Evolutionary conservation across 2,329 filamentous ascomycete species (phyloP).

Genomic region (Diaporthe eres): DNA sequence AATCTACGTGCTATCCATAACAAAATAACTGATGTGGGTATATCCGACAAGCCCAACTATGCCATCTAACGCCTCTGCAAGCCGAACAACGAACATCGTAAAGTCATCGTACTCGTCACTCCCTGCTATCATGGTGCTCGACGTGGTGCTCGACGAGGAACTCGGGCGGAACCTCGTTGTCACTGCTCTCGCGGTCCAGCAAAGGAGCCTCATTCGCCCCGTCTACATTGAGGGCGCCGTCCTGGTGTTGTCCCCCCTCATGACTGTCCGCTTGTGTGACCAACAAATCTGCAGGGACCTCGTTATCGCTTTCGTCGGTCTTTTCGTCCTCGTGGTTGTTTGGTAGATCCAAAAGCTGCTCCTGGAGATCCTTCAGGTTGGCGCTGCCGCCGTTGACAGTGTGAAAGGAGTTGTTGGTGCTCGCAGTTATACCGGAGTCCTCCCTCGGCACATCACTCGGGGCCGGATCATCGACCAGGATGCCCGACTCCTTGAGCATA

Average conservation of each 20-base stretch:
- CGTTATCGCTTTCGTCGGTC: slow-evolving; percentile 52
- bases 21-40: slow-evolving; percentile 21
- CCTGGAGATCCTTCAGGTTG: slow-evolving; percentile 53
- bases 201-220: neutral
- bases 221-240: neutral
- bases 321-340: slow-evolving; percentile 42
- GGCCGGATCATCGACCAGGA: slow-evolving; percentile 46
- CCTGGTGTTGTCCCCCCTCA: slow-evolving; percentile 32
- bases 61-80: neutral
- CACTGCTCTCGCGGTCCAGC: slow-evolving; percentile 52
- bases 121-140: slow-evolving; percentile 53
- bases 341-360: slow-evolving; percentile 43
- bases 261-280: slow-evolving; percentile 48
- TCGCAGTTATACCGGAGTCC: slow-evolving; percentile 29
- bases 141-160: slow-evolving; percentile 64
- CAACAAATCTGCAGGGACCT: slow-evolving; percentile 59
- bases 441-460: slow-evolving; percentile 37
- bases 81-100: neutral
- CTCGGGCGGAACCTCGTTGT: slow-evolving; percentile 66
- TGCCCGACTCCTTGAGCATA: slow-evolving; percentile 50
- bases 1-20: neutral
- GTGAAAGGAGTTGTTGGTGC: slow-evolving; percentile 40
- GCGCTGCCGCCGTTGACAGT: slow-evolving; percentile 48
- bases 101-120: neutral
- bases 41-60: slow-evolving; percentile 3